A percentile compares a stretch with the other conserved stretches of the same genome.
These are phyloP conservation scores for Terana coerulea DNA, from an alignment of 768 basidiomycete genomes.

Conservation along the genomic window DNA sequence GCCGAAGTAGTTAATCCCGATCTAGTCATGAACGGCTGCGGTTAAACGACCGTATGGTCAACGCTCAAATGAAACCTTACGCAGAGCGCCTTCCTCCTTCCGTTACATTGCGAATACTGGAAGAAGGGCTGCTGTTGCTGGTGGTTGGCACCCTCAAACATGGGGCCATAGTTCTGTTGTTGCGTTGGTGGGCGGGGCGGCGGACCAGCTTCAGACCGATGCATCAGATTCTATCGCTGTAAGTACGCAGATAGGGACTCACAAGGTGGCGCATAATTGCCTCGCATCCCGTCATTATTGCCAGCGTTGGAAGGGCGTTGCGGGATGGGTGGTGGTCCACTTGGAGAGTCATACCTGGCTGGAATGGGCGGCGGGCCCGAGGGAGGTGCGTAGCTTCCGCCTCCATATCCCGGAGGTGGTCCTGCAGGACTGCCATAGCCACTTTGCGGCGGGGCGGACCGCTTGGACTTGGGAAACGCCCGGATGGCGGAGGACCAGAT, in stretches of 20 bases:
- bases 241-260: constrained; percentile 7
- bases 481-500: neutral
- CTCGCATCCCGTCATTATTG: too few species aligned
- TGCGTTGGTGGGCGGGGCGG: constrained; percentile 32
- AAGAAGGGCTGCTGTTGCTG: constrained; percentile 38
- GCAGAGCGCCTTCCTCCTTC: constrained; percentile 50
- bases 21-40: constrained; percentile 25
- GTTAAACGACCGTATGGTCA: neutral
- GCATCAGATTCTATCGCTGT: neutral
- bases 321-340: neutral
- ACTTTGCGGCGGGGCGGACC: neutral
- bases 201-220: constrained; percentile 20
- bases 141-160: constrained; percentile 30
- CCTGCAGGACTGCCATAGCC: constrained; percentile 18
- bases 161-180: constrained; percentile 43
- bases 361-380: constrained; percentile 16
- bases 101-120: constrained; percentile 55
- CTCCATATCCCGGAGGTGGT: constrained; percentile 16
- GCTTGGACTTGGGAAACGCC: neutral
- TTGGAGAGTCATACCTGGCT: neutral
- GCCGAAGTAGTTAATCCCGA: constrained; percentile 53
- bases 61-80: constrained; percentile 28
- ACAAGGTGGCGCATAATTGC: constrained; percentile 23
- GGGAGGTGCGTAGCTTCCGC: neutral
- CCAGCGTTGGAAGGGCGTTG: constrained; percentile 1